phyloP scores from a whole-genome alignment of 495 filamentous ascomycete genomes.

The Aspergillus leporis region DNA sequence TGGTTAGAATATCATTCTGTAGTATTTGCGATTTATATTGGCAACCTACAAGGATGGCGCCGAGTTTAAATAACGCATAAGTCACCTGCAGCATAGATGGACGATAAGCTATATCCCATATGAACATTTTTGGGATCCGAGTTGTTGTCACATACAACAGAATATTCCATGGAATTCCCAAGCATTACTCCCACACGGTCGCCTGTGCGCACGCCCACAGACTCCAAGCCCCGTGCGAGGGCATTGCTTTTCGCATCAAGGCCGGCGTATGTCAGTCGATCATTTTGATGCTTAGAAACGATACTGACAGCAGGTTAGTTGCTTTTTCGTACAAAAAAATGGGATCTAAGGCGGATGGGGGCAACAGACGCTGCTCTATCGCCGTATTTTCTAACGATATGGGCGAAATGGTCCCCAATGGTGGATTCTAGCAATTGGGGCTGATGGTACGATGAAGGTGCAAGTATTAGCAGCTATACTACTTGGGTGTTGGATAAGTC shows the following conservation, averaged over 20 bases:
- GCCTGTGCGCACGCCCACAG: slow-evolving; percentile 77
- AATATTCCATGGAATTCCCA: slow-evolving; percentile 83
- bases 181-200: slow-evolving; percentile 84
- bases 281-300: slow-evolving; percentile 63
- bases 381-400: slow-evolving; percentile 67
- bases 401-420: slow-evolving; percentile 77
- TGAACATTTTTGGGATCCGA: not conserved
- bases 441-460: slow-evolving; percentile 38
- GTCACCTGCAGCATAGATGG: slow-evolving; percentile 48
- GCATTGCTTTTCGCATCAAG: slow-evolving; percentile 77
- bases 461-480: not conserved
- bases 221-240: slow-evolving; percentile 70
- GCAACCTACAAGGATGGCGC: slow-evolving; percentile 73
- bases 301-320: slow-evolving; percentile 47
- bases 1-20: not conserved
- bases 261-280: slow-evolving; percentile 66
- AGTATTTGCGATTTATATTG: not conserved
- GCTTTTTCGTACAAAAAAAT: not conserved
- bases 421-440: slow-evolving; percentile 74
- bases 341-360: not conserved
- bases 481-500: not conserved
- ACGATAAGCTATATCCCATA: slow-evolving; percentile 5
- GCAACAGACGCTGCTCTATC: slow-evolving; percentile 68
- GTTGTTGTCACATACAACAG: slow-evolving; percentile 52
- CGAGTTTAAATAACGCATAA: slow-evolving; percentile 91